These are phyloP conservation scores for Phytophthora boehmeriae DNA, from an alignment of 352 stramenopile species.

Conservation along the genomic window DNA sequence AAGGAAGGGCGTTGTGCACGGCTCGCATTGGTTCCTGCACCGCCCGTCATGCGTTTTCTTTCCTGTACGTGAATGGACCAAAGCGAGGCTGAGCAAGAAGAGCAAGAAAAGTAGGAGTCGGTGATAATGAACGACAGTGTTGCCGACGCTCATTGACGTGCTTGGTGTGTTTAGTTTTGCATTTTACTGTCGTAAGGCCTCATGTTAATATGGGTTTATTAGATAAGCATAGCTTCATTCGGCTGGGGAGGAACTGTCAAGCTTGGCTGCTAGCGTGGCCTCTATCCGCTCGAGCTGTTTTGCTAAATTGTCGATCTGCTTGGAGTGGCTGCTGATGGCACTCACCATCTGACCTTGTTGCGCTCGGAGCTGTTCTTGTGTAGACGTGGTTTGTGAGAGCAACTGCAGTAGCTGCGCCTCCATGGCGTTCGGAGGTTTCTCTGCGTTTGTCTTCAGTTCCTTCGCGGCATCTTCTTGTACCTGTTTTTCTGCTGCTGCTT, in stretches of 20 bases:
- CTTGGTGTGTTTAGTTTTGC: not conserved
- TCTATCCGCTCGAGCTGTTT: conserved; percentile 87
- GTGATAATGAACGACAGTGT: conserved; percentile 31
- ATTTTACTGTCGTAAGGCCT: not conserved
- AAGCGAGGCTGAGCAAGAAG: conserved; percentile 13
- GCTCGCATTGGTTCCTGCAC: conserved; percentile 18
- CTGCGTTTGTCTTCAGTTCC: conserved; percentile 19
- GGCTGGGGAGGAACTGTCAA: conserved; percentile 28
- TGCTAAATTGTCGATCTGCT: conserved; percentile 80
- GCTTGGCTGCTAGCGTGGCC: conserved; percentile 62
- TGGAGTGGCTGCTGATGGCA: conserved; percentile 73
- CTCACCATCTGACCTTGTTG: conserved; percentile 86
- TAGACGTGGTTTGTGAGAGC: conserved; percentile 80
- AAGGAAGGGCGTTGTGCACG: conserved; percentile 24
- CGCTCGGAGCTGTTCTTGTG: conserved; percentile 79
- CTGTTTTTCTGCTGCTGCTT: conserved; percentile 23
- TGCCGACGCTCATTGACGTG: conserved; percentile 2
- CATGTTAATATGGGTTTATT: conserved; percentile 18
- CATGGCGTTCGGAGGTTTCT: conserved; percentile 62
- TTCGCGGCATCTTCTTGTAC: conserved; percentile 17
- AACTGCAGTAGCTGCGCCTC: conserved; percentile 76
- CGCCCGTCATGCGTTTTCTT: conserved; percentile 29
- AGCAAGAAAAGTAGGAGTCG: conserved; percentile 9
- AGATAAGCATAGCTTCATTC: conserved; percentile 18
- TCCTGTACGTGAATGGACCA: conserved; percentile 27